Percentiles rank a stretch among this genome's conserved stretches.
Conservation (phyloP, 371 early-diverging fungal genomes). For the Apophysomyces ossiformis region DNA sequence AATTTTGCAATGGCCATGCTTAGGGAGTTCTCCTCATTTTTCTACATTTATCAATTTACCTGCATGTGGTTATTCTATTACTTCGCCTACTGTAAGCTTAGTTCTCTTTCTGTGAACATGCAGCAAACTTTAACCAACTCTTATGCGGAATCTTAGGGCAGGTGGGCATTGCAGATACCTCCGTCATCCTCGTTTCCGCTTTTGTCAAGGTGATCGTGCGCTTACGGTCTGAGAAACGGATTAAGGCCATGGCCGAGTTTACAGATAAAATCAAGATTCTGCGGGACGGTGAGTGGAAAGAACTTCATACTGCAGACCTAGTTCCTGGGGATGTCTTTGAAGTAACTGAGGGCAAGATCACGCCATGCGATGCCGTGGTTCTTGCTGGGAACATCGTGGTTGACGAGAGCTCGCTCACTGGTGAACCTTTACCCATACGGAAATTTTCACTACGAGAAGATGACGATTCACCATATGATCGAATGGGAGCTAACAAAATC, state of each 20-base stretch:
- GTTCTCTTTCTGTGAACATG: background rate
- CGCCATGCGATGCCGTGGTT: slow-evolving; percentile 71
- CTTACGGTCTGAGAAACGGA: slow-evolving; percentile 61
- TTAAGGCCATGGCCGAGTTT: slow-evolving; percentile 65
- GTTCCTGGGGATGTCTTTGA: slow-evolving; percentile 71
- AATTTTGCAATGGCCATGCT: slow-evolving; percentile 48
- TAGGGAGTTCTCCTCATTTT: slow-evolving; percentile 67
- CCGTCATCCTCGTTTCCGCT: slow-evolving; percentile 67
- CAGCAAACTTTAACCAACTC: background rate
- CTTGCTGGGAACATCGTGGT: slow-evolving; percentile 77
- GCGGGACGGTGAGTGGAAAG: slow-evolving; percentile 64
- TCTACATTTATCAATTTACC: slow-evolving; percentile 79
- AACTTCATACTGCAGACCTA: slow-evolving; percentile 50
- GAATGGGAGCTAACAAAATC: slow-evolving; percentile 45
- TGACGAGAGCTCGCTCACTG: slow-evolving; percentile 85
- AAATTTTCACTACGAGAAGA: slow-evolving; percentile 70
- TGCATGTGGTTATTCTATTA: slow-evolving; percentile 74
- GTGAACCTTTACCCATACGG: slow-evolving; percentile 87
- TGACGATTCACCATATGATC: slow-evolving; percentile 33
- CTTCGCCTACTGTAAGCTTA: slow-evolving; percentile 65
- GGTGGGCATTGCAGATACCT: slow-evolving; percentile 71
- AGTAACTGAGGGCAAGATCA: slow-evolving; percentile 29
- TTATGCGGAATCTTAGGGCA: slow-evolving; percentile 17
- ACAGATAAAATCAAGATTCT: slow-evolving; percentile 44
- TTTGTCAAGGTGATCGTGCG: slow-evolving; percentile 66